These are phyloP conservation scores for Clonostachys solani DNA, from an alignment of 2,329 filamentous ascomycete species.

Conservation along the genomic window DNA sequence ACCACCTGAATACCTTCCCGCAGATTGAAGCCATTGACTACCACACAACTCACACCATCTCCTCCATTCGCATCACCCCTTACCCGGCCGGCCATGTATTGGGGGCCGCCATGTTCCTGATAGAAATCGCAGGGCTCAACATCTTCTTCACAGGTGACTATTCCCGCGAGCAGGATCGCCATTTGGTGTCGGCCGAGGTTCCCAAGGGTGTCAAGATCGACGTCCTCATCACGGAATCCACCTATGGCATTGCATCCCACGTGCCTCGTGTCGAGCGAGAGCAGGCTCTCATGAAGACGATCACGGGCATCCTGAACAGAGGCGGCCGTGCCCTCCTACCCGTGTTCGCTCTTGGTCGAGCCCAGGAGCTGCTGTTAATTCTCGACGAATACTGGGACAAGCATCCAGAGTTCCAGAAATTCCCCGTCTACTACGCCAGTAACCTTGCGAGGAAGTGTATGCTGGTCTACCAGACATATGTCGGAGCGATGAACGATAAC, in stretches of 20 bases:
- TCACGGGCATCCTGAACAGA: constrained; percentile 85
- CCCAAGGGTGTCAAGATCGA: constrained; percentile 88
- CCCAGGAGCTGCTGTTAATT: constrained; percentile 90
- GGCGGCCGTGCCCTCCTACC: constrained; percentile 92
- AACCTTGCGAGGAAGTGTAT: constrained; percentile 95
- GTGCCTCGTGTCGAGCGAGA: constrained; percentile 88
- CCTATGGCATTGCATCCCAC: constrained; percentile 92
- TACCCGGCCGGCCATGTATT: constrained; percentile 98
- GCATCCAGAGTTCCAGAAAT: constrained; percentile 81
- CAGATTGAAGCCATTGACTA: constrained; percentile 98
- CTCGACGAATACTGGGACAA: constrained; percentile 96
- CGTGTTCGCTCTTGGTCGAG: constrained; percentile 89
- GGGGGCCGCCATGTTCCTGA: constrained; percentile 95
- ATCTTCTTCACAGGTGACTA: constrained; percentile 98
- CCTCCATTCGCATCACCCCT: constrained; percentile 92
- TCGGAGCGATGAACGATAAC: constrained; percentile 98
- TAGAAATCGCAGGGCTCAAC: constrained; percentile 94
- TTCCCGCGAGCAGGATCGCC: constrained; percentile 89
- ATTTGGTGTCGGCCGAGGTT: constrained; percentile 90
- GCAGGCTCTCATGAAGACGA: constrained; percentile 90
- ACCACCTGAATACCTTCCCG: constrained; percentile 89
- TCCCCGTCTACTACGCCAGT: constrained; percentile 95
- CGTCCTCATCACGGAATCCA: constrained; percentile 95
- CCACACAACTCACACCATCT: constrained; percentile 95
- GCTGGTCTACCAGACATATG: constrained; percentile 97